Percentiles rank a stretch among this genome's conserved stretches.
Conservation (phyloP, 2,329 filamentous ascomycete genomes). For the Keithomyces neogunnii region DNA sequence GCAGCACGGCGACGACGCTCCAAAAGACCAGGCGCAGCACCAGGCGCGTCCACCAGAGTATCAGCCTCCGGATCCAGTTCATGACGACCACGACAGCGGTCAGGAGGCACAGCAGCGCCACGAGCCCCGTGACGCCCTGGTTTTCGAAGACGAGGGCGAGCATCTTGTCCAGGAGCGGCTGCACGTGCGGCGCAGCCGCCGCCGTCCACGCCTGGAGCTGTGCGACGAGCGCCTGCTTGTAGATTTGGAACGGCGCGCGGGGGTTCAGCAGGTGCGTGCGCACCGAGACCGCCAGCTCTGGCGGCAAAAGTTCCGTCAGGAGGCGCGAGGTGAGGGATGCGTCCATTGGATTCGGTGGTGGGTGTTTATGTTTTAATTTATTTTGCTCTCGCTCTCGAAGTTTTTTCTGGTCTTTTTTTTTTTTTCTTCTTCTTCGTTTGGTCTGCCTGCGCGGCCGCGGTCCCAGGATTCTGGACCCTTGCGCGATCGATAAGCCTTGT, state of each 20-base stretch:
- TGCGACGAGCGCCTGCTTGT: slow-evolving; percentile 24
- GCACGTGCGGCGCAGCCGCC: slow-evolving; percentile 31
- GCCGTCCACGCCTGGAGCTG: slow-evolving; percentile 20
- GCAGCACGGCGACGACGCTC: slow-evolving; percentile 45
- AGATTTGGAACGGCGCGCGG: slow-evolving; percentile 33
- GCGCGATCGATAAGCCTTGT: background rate
- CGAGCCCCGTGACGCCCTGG: slow-evolving; percentile 22
- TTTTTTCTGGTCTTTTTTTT: background rate
- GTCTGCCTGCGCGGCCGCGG: too few relatives aligned
- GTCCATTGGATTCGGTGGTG: slow-evolving; percentile 16
- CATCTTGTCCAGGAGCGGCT: slow-evolving; percentile 32
- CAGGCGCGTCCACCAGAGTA: slow-evolving; percentile 71
- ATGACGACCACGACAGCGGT: slow-evolving; percentile 57
- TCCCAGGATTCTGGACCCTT: background rate
- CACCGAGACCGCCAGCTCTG: slow-evolving; percentile 34
- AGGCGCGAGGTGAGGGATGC: slow-evolving; percentile 22
- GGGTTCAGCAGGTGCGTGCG: slow-evolving; percentile 40
- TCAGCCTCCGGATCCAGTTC: slow-evolving; percentile 60
- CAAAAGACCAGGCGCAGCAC: slow-evolving; percentile 56
- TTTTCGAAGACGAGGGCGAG: slow-evolving; percentile 24
- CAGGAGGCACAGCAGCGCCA: slow-evolving; percentile 24
- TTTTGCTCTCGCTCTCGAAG: background rate
- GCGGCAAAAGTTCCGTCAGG: slow-evolving; percentile 33
- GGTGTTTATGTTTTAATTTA: too few relatives aligned
- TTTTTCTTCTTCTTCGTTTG: background rate